Base-by-base conservation (phyloP, 2,329 filamentous ascomycete genomes). In the Zelopaecilomyces penicillatus region DNA sequence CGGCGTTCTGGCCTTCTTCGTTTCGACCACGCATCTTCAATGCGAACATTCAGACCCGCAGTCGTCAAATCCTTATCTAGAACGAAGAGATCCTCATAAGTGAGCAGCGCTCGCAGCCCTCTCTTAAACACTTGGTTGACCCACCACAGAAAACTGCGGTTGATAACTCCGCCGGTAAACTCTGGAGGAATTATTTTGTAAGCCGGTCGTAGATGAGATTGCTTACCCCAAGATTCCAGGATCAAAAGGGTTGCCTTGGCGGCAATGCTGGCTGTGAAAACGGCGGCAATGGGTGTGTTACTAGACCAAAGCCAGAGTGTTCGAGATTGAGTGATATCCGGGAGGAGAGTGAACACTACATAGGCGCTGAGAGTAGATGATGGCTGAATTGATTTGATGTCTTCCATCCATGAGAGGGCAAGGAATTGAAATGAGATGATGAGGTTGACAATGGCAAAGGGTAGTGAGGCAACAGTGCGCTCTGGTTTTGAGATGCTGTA, bases 61-160 rank as follows among this genome's bases (percentile, higher is more conserved):
- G 50, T 51, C 10, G 47, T 40, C 43, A 50, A 32, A 9, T 45
- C 30, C 5, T 45, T 47, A 11, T 54, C 52, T 4, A 56, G 27
- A 2, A 35, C 35, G 36, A 50, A 45, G 1, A 52, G 43, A 29
- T 50, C 45, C 9, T 47, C 33, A 30, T 51, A 19, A 3, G 48
- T 44, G 5, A 56, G 45, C 26, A 33, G 26, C 4, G 30, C 32
- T 29, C 37, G 33, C 33, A 55, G 55, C 5, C 60, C 60, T 8
- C 45, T 47, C 7, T 47, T 35, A 42, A 65, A 58, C 2, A 63
- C 43, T 5, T 50, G 39, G 36, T 62, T 62, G 27, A 65, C 39
- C 62, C 62, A 65, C 59, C 58, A 62, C 37, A 64, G 60, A 9
- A 65, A 44, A 19, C 56, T 60, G 27, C 59, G 52, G 45, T 57